phyloP scores from a whole-genome alignment of 1,284 basidiomycete species.

The Ceratobasidium sp. region DNA sequence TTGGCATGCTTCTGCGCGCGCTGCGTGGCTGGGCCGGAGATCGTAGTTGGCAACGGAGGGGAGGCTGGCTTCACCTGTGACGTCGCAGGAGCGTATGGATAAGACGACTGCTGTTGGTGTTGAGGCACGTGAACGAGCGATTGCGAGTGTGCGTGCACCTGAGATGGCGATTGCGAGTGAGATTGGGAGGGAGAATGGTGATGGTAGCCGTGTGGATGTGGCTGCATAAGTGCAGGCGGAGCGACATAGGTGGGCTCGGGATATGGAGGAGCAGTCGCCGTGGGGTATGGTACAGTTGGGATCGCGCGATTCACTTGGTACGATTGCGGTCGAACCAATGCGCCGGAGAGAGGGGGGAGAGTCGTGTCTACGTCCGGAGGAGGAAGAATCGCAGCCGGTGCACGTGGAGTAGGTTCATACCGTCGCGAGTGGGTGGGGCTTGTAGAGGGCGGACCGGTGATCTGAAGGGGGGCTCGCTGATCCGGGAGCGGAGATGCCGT shows the following conservation, averaged over 20 bases:
- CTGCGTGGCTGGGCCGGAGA: conserved; percentile 28
- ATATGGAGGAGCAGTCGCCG: conserved; percentile 32
- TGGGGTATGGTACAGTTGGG: conserved; percentile 17
- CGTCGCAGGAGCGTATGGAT: conserved; percentile 30
- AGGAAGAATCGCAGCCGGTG: conserved; percentile 19
- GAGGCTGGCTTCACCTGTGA: conserved; percentile 18
- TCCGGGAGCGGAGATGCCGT: conserved; percentile 13
- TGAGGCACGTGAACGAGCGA: conserved; percentile 28
- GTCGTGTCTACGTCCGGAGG: conserved; percentile 24
- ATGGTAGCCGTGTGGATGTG: neutral
- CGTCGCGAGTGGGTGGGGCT: conserved; percentile 23
- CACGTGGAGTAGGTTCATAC: conserved; percentile 38
- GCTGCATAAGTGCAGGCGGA: conserved; percentile 10
- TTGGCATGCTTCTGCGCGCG: conserved; percentile 79
- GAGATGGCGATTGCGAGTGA: neutral
- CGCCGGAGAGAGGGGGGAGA: conserved; percentile 19
- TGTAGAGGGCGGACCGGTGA: conserved; percentile 9
- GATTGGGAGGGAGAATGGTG: conserved; percentile 17
- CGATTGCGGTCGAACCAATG: conserved; percentile 29
- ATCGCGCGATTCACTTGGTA: conserved; percentile 16
- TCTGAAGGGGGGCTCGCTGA: conserved; percentile 10
- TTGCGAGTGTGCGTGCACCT: neutral
- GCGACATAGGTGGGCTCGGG: conserved; percentile 23
- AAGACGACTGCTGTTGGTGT: conserved; percentile 14
- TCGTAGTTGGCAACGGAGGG: conserved; percentile 47